These are phyloP conservation scores for Gossypium gossypioides DNA, from an alignment of 441 rosid species.

Conservation along the genomic window DNA sequence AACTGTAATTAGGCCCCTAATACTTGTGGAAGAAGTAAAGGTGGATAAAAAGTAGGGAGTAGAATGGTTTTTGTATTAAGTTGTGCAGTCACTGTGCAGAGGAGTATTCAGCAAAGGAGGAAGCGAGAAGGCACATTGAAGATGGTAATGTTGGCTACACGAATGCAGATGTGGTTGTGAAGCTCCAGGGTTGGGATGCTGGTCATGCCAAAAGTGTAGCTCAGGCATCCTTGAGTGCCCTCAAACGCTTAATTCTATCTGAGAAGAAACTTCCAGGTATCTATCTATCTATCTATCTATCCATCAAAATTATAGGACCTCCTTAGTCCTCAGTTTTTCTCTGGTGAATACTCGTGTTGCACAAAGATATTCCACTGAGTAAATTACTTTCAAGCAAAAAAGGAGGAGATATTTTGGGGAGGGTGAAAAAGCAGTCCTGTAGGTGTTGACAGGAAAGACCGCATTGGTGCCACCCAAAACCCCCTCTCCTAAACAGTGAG, in stretches of 20 bases:
- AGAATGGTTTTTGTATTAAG: neutral
- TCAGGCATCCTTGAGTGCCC: conserved; percentile 77
- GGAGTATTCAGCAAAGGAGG: conserved; percentile 71
- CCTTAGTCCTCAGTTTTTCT: no score
- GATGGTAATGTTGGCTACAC: conserved; percentile 54
- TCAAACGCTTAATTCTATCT: conserved; percentile 60
- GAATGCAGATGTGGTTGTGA: conserved; percentile 79
- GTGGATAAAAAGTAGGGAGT: neutral
- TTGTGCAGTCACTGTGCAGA: conserved; percentile 26
- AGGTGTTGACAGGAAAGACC: neutral
- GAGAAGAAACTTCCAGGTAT: conserved; percentile 80
- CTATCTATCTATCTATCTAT: neutral
- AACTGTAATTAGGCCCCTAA: neutral
- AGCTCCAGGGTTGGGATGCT: conserved; percentile 77
- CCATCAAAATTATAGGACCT: neutral
- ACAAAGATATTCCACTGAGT: no score
- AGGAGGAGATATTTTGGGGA: neutral
- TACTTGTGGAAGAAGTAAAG: neutral
- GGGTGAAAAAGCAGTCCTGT: neutral
- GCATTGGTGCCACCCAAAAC: neutral
- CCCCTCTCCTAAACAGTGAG: neutral
- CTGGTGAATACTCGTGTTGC: no score
- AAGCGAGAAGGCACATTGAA: conserved; percentile 45
- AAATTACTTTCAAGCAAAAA: neutral
- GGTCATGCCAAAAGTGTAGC: conserved; percentile 69